A percentile compares a stretch with the other conserved stretches of the same genome.
phyloP scores from a whole-genome alignment of 2,329 filamentous ascomycete species.

The Fusarium robinianum region DNA sequence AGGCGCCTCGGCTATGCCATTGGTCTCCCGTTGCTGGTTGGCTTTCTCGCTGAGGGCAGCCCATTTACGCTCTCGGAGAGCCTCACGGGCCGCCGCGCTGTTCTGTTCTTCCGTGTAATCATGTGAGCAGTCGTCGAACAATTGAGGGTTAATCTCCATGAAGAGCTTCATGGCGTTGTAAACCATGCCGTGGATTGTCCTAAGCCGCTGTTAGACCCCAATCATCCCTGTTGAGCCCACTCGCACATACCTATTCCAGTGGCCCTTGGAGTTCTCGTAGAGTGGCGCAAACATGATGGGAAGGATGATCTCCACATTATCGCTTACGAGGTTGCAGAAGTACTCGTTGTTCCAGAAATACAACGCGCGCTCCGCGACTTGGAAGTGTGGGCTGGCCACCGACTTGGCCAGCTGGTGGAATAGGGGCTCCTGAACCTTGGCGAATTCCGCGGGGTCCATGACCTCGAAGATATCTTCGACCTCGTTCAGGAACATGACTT shows the following conservation, averaged over 20 bases:
- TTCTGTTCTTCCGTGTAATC: conserved; percentile 98
- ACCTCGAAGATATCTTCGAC: conserved; percentile 99
- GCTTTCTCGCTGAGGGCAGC: conserved; percentile 82
- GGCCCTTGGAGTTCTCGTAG: conserved; percentile 98
- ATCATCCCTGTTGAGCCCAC: background rate
- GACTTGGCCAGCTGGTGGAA: conserved; percentile 98
- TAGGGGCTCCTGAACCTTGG: conserved; percentile 95
- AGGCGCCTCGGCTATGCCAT: conserved; percentile 40
- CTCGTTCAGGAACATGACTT: conserved; percentile 99
- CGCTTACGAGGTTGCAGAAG: conserved; percentile 98
- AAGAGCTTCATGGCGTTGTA: conserved; percentile 99
- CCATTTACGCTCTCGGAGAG: conserved; percentile 84
- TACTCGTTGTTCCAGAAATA: conserved; percentile 99
- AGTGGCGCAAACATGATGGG: conserved; percentile 99
- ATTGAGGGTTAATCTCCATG: conserved; percentile 98
- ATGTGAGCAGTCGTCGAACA: conserved; percentile 98
- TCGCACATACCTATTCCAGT: conserved; percentile 94
- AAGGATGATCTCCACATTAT: conserved; percentile 97
- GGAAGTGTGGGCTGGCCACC: conserved; percentile 97
- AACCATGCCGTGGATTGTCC: conserved; percentile 99
- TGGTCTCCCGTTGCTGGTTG: conserved; percentile 62
- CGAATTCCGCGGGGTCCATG: conserved; percentile 98
- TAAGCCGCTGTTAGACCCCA: conserved; percentile 46
- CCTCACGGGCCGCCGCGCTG: conserved; percentile 82
- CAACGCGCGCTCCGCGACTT: conserved; percentile 93